phyloP scores from a whole-genome alignment of 805 yeast genomes.

The Myxozyma nipponensis region DNA sequence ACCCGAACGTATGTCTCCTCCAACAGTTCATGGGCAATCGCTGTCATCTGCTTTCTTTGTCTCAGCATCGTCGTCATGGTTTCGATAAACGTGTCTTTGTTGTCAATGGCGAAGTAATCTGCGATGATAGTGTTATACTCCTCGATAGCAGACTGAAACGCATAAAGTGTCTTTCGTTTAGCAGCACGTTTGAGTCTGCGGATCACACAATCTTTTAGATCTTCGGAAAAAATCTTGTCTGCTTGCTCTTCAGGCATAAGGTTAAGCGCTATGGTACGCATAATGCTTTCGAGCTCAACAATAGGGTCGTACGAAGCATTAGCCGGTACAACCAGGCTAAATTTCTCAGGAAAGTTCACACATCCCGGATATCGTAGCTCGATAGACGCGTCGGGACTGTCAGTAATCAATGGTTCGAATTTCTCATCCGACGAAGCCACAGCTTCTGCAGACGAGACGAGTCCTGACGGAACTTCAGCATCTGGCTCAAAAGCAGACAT shows the following conservation, averaged over 20 bases:
- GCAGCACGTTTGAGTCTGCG: conserved; percentile 34
- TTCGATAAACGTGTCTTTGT: conserved; percentile 27
- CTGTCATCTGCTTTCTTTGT: conserved; percentile 8
- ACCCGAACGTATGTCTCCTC: conserved; percentile 71
- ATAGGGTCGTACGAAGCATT: conserved; percentile 55
- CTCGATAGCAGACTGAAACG: conserved; percentile 38
- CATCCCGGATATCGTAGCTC: conserved; percentile 20
- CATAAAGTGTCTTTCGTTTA: conserved; percentile 33
- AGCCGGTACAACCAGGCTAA: conserved; percentile 11
- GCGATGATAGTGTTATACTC: conserved; percentile 46
- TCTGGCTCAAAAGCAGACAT: background rate
- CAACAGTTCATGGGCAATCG: conserved; percentile 60
- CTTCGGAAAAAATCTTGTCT: conserved; percentile 7
- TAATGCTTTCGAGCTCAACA: conserved; percentile 52
- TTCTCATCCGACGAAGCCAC: background rate
- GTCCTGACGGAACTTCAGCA: background rate
- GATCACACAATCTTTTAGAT: conserved; percentile 35
- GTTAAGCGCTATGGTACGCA: conserved; percentile 42
- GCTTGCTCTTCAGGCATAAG: conserved; percentile 41
- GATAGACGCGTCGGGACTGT: conserved; percentile 3
- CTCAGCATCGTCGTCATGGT: background rate
- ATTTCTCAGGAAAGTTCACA: conserved; percentile 13
- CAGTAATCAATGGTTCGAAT: conserved; percentile 11
- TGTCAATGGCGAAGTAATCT: conserved; percentile 36
- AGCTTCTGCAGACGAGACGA: conserved; percentile 5